phyloP scores from a whole-genome alignment of 345 rosid species.

The Salix caprea region DNA sequence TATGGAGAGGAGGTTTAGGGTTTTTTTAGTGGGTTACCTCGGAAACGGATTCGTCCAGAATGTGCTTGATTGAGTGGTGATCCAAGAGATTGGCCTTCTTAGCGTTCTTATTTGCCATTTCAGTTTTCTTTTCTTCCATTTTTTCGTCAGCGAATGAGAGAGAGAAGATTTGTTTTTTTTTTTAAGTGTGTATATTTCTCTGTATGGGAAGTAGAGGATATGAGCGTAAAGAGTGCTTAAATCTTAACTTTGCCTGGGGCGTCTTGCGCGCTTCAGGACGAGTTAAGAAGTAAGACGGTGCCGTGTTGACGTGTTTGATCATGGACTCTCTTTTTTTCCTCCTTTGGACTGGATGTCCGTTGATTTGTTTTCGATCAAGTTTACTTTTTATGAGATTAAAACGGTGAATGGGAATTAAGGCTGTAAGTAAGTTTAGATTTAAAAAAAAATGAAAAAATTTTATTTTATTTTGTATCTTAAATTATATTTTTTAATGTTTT shows the following conservation, averaged over 20 bases:
- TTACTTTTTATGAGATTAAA: no score
- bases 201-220: neutral
- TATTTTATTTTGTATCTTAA: no score
- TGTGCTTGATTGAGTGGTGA: conserved; percentile 90
- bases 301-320: neutral
- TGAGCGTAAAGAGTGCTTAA: neutral
- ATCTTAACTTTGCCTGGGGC: neutral
- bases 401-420: no score
- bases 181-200: neutral
- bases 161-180: neutral
- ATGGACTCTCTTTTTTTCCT: neutral
- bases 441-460: no score
- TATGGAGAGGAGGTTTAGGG: conserved; percentile 4
- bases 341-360: no score
- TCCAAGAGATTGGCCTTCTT: conserved; percentile 90
- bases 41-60: conserved; percentile 85
- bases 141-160: neutral
- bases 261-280: neutral
- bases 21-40: conserved; percentile 44
- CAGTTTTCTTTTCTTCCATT: conserved; percentile 58
- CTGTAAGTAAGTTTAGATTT: no score
- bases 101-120: conserved; percentile 47
- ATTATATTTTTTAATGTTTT: no score
- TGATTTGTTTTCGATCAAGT: no score
- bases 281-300: neutral